Conservation (phyloP, 768 basidiomycete genomes). For the Tulasnella sp. region DNA sequence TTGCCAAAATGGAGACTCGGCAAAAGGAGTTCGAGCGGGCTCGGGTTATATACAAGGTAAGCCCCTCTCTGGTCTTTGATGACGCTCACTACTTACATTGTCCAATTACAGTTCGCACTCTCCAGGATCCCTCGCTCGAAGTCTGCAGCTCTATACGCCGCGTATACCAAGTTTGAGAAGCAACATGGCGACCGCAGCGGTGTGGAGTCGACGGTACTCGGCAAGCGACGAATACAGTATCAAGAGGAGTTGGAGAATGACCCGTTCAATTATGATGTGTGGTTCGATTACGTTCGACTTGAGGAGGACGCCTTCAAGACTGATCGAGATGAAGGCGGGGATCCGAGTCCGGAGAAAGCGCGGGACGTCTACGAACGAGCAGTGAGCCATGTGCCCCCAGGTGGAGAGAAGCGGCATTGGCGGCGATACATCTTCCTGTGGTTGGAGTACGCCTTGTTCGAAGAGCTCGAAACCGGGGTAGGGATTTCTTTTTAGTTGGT, state of each 20-base stretch:
- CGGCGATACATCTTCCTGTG: slow-evolving; percentile 88
- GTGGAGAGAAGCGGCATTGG: slow-evolving; percentile 91
- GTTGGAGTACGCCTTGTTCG: slow-evolving; percentile 95
- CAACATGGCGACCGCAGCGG: slow-evolving; percentile 89
- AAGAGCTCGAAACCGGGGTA: slow-evolving; percentile 94
- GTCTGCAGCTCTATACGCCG: slow-evolving; percentile 81
- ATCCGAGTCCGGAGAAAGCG: slow-evolving; percentile 64
- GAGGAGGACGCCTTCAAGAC: slow-evolving; percentile 87
- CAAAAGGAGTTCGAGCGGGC: slow-evolving; percentile 97
- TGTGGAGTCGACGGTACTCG: slow-evolving; percentile 91
- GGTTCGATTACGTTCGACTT: slow-evolving; percentile 95
- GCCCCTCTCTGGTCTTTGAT: slow-evolving; percentile 37
- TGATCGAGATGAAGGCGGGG: slow-evolving; percentile 70
- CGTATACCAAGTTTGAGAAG: slow-evolving; percentile 98
- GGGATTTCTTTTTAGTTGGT: slow-evolving; percentile 32
- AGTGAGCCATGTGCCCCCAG: slow-evolving; percentile 93
- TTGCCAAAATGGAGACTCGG: slow-evolving; percentile 97
- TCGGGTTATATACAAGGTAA: slow-evolving; percentile 93
- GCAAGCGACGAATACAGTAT: slow-evolving; percentile 97
- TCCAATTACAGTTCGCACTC: slow-evolving; percentile 77
- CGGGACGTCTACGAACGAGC: slow-evolving; percentile 95
- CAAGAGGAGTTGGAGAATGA: slow-evolving; percentile 94
- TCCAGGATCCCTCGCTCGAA: slow-evolving; percentile 90
- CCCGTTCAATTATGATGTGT: slow-evolving; percentile 92
- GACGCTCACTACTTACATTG: background rate